Evolutionary conservation across 495 filamentous ascomycete species (phyloP).

Genomic region (Penicillium argentinense): DNA sequence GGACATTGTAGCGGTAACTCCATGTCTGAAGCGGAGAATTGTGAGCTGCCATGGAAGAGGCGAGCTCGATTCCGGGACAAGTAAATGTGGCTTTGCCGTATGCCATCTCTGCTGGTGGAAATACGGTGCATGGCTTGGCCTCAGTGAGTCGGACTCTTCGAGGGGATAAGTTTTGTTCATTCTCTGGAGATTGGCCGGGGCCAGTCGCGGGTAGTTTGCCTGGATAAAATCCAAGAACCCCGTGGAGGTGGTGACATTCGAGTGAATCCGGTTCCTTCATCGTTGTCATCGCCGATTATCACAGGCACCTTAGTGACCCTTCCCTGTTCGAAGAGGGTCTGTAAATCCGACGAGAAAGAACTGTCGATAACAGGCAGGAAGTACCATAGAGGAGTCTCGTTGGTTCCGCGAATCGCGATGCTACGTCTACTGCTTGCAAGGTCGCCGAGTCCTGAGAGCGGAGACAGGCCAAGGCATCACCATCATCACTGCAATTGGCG

Average conservation of each 20-base stretch:
- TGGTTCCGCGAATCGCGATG: constrained; percentile 51
- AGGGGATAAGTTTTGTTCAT: constrained; percentile 59
- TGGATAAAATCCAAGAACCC: constrained; percentile 55
- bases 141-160: constrained; percentile 28
- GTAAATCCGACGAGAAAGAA: constrained; percentile 51
- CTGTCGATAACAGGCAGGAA: constrained; percentile 61
- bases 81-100: constrained; percentile 69
- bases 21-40: constrained; percentile 37
- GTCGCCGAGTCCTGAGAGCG: constrained; percentile 45
- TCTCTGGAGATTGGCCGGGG: constrained; percentile 40
- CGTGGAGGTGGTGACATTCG: constrained; percentile 36
- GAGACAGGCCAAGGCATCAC: constrained; percentile 54
- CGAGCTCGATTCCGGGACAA: constrained; percentile 51
- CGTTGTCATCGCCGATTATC: constrained; percentile 63
- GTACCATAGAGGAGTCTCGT: constrained; percentile 35
- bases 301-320: constrained; percentile 62
- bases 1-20: constrained; percentile 65
- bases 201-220: constrained; percentile 60
- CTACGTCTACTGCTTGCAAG: constrained; percentile 49
- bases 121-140: constrained; percentile 42
- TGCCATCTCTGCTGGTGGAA: constrained; percentile 55
- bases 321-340: constrained; percentile 51
- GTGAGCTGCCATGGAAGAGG: constrained; percentile 42
- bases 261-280: constrained; percentile 65
- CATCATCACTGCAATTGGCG: constrained; percentile 42